phyloP scores from a whole-genome alignment of 371 early-diverging fungal genomes.

The Apophysomyces ossiformis region DNA sequence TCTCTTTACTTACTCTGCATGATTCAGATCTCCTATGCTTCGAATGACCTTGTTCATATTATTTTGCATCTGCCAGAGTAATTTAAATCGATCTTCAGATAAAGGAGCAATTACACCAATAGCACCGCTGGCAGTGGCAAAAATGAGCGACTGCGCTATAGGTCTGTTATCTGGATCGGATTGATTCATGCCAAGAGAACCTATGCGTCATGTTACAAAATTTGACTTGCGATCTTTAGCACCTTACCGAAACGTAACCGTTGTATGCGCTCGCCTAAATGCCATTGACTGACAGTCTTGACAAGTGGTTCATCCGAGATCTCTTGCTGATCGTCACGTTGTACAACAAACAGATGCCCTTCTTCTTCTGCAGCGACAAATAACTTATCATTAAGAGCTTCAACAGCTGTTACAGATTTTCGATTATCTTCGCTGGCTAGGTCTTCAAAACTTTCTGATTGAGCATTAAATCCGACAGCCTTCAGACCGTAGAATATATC shows the following conservation, averaged over 20 bases:
- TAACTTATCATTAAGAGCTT: conserved; percentile 60
- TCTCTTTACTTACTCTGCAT: conserved; percentile 61
- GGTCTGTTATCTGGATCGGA: conserved; percentile 62
- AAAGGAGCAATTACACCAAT: conserved; percentile 83
- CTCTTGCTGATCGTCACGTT: conserved; percentile 45
- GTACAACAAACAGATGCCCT: conserved; percentile 68
- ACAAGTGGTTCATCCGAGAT: conserved; percentile 58
- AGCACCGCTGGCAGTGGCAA: conserved; percentile 80
- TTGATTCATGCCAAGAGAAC: conserved; percentile 75
- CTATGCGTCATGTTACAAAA: conserved; percentile 27
- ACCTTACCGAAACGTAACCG: conserved; percentile 71
- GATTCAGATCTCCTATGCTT: conserved; percentile 69
- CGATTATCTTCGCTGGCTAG: conserved; percentile 68
- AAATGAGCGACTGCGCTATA: conserved; percentile 64
- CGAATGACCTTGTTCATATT: conserved; percentile 68
- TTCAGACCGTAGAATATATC: conserved; percentile 39
- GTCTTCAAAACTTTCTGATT: conserved; percentile 59
- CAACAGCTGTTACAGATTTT: conserved; percentile 72
- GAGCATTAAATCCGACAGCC: conserved; percentile 54
- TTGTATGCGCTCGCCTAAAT: conserved; percentile 86
- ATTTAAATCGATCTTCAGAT: conserved; percentile 59
- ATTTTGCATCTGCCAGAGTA: conserved; percentile 74
- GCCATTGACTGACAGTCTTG: conserved; percentile 74
- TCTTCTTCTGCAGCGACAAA: conserved; percentile 68
- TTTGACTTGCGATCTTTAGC: not conserved